Base-by-base conservation (phyloP, 2,329 filamentous ascomycete genomes). In the Arthrobotrys musiformis region DNA sequence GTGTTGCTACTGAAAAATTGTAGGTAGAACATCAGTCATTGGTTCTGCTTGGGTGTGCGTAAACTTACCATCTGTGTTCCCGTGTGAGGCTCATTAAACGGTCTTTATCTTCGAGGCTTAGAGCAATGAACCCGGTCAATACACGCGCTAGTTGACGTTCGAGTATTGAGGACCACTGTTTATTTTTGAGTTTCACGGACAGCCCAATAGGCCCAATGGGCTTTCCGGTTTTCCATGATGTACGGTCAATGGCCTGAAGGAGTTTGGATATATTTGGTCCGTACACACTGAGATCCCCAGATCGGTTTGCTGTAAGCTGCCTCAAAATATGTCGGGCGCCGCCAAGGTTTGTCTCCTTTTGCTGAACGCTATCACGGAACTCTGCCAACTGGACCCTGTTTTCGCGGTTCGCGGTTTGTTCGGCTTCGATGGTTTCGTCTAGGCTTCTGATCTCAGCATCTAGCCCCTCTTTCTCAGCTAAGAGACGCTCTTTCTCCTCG, bases 121-220 rank as follows among this genome's bases (percentile, higher is more conserved):
- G 90, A 46, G 97, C 94, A 61, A 97, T 88, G 81, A 98, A 99
- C 0, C 88, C 90, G 78, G 89, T 91, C 33, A 98, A 85, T 0
- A 85, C 86, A 2, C 83, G 84, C n/a, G 92, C 92, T 52, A 97
- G 87, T 0, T 88, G 88, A 78, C 88, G 91, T 82, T 99, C 95
- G 13, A 99, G 83, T 48, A 97, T 89, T 0, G 89, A 88, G 0
- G 91, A 91, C 95, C 95, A 99, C 80, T 92, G 87, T 0, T 92
- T 91, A 79, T 94, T 90, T 37, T 89, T 85, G 24, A 99, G 85
- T 79, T 89, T 90, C 62, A 99, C 87, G 81, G 95, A 88, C 24
- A 89, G 86, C 30, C 94, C 95, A 13, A 98, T 86, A 0, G 95
- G 95, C 0, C 95, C 95, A 35, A 98, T 86, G 1, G 95, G 95